Evolutionary conservation across 495 filamentous ascomycete genomes (phyloP), one percentile per base, ranked within the genome.

Genomic region (Bathelium albidoporum): DNA sequence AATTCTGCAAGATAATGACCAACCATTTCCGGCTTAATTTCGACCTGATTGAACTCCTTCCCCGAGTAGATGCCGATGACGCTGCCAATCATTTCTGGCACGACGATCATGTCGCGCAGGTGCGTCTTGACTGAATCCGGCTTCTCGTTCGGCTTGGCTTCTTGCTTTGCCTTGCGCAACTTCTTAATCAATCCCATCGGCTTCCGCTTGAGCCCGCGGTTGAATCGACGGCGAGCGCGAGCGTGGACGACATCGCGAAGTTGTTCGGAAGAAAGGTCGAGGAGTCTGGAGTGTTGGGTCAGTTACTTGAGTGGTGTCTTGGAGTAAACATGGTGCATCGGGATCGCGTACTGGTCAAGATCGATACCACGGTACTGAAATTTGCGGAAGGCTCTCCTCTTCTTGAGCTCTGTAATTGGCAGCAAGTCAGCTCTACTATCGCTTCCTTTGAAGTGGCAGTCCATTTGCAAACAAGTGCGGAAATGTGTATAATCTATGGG

Each of bases 121-220:
- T 98, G 94, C 58, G 94, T 98, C 87, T 96, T 96, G 83, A 97
- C 93, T 73, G 94, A 86, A 76, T 97, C 94, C 72, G 85, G 90
- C 87, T 97, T 97, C 91, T 98, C 94, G 83, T 98, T 98, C 73
- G 94, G 95, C 83, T 91, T 94, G 70, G 94, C 94, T 85, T 97
- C 93, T 80, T 97, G 92, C 89, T 98, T 98, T 73, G 94, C 88
- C 82, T 96, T 96, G 79, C 94, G 94, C 72, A 98, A 88, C 85
- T 97, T 97, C 87, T 97, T 97, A 85, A 98, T 97, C 71, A 98
- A 83, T 71, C 95, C 95, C 94, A 97, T 97, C 75, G 94, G 94
- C 86, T 96, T 96, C 83, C 94, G 94, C 87, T 97, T 97, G 66
- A 98, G 86, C 71, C 94, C 94, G 64, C 94, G 91, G 88, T 97